A percentile compares a stretch with the other conserved stretches of the same genome.
These are phyloP conservation scores for Penicillium maclennaniae DNA, from an alignment of 495 filamentous ascomycete species.

Conservation along the genomic window DNA sequence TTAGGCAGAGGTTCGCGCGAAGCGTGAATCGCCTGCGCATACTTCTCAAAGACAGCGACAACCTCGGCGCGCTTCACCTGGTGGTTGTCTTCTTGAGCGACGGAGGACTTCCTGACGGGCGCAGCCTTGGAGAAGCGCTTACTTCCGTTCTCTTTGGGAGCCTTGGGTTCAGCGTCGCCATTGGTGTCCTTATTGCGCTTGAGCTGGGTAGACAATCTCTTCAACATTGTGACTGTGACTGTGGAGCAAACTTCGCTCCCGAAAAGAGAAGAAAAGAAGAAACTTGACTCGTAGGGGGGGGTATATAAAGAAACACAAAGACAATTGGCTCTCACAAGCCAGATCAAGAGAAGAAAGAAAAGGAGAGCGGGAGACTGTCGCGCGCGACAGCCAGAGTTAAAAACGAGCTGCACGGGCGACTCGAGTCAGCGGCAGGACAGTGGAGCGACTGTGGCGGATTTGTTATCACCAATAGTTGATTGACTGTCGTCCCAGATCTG, in stretches of 20 bases:
- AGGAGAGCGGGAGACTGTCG: conserved; percentile 4
- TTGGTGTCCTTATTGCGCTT: conserved; percentile 46
- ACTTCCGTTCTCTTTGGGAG: conserved; percentile 24
- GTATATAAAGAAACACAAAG: conserved; percentile 7
- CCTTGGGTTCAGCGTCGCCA: conserved; percentile 40
- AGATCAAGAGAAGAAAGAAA: conserved; percentile 11
- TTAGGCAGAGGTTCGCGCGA: conserved; percentile 62
- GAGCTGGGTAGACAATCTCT: conserved; percentile 51
- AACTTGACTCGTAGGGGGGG: conserved; percentile 7
- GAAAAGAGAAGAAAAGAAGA: no score
- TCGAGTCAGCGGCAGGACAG: conserved; percentile 27
- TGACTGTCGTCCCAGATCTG: conserved; percentile 17
- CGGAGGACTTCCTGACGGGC: conserved; percentile 28
- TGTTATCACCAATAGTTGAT: conserved; percentile 34
- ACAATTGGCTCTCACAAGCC: conserved; percentile 13
- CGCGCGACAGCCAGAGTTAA: conserved; percentile 19
- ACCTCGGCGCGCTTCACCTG: conserved; percentile 41
- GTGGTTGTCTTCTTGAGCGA: conserved; percentile 30
- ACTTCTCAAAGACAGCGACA: conserved; percentile 53
- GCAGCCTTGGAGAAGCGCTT: conserved; percentile 42
- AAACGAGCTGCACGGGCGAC: conserved; percentile 24
- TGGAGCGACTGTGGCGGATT: conserved; percentile 29
- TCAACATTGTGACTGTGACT: conserved; percentile 37
- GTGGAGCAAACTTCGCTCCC: conserved; percentile 12
- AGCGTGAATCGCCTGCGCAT: conserved; percentile 62